Conservation (phyloP, 495 filamentous ascomycete genomes). For the Collariella sp. region DNA sequence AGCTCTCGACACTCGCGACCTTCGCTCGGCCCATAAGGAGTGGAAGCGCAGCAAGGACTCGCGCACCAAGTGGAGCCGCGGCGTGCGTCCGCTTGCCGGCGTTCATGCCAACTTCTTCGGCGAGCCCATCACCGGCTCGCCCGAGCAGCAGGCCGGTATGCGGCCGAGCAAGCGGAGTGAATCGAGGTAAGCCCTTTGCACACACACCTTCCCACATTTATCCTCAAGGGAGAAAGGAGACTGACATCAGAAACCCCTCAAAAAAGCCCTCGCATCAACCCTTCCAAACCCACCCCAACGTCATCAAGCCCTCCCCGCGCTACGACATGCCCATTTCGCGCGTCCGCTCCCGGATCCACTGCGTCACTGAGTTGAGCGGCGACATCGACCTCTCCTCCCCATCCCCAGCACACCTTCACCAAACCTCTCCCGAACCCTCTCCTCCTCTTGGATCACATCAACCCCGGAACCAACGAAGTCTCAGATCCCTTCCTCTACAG, state of each 20-base stretch:
- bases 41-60: conserved; percentile 39
- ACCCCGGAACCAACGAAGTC: too few species aligned
- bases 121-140: neutral
- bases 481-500: conserved; percentile 35
- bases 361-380: conserved; percentile 28
- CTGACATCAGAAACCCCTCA: neutral
- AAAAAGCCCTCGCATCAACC: conserved; percentile 10
- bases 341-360: conserved; percentile 24
- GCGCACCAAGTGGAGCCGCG: conserved; percentile 34
- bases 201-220: conserved; percentile 1
- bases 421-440: neutral
- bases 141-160: conserved; percentile 18
- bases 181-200: too few species aligned
- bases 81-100: conserved; percentile 23
- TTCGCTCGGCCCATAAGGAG: conserved; percentile 35
- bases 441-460: too few species aligned
- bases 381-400: conserved; percentile 21
- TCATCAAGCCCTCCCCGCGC: conserved; percentile 27
- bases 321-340: conserved; percentile 12
- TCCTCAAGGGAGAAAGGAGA: neutral
- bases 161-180: conserved; percentile 24
- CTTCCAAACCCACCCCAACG: conserved; percentile 24
- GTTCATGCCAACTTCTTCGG: conserved; percentile 9
- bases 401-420: too few species aligned
- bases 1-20: conserved; percentile 28